Percentiles rank a stretch among this genome's conserved stretches.
Conservation (phyloP, 2,329 filamentous ascomycete species). For the Dothistroma septosporum region DNA sequence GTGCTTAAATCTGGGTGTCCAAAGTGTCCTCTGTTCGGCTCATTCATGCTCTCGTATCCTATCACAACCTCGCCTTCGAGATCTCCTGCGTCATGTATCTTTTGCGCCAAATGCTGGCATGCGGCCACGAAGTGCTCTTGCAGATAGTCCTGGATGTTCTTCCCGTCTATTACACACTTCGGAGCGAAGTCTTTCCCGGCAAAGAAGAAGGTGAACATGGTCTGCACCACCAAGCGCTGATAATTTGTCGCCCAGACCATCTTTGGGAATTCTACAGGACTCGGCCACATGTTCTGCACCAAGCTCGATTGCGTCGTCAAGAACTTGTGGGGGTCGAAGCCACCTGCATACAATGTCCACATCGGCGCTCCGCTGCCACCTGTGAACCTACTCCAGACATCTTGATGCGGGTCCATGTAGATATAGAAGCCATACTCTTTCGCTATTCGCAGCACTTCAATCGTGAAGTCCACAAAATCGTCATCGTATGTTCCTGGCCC, state of each 20-base stretch:
- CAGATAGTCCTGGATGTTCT: slow-evolving; percentile 95
- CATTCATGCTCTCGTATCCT: slow-evolving; percentile 95
- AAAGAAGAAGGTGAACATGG: slow-evolving; percentile 93
- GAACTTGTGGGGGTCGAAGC: slow-evolving; percentile 81
- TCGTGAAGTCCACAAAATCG: slow-evolving; percentile 86
- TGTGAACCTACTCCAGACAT: slow-evolving; percentile 94
- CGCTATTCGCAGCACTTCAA: slow-evolving; percentile 74
- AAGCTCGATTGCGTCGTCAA: slow-evolving; percentile 83
- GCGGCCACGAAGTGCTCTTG: slow-evolving; percentile 81
- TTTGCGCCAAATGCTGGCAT: slow-evolving; percentile 72
- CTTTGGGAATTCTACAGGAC: slow-evolving; percentile 84
- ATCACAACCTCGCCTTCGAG: slow-evolving; percentile 82
- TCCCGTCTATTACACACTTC: slow-evolving; percentile 88
- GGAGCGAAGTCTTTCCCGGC: slow-evolving; percentile 87
- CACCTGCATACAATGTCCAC: slow-evolving; percentile 96
- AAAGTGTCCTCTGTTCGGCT: slow-evolving; percentile 84
- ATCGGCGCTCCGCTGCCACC: slow-evolving; percentile 93
- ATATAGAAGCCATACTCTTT: slow-evolving; percentile 91
- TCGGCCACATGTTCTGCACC: slow-evolving; percentile 88
- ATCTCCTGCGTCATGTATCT: slow-evolving; percentile 85
- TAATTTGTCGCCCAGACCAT: slow-evolving; percentile 99
- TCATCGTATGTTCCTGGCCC: slow-evolving; percentile 92
- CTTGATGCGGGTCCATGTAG: slow-evolving; percentile 98
- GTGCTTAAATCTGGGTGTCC: slow-evolving; percentile 76
- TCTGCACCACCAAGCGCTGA: slow-evolving; percentile 76